These are phyloP conservation scores for Hanseniaspora uvarum DNA, from an alignment of 1,139 yeast species.

Conservation along the genomic window DNA sequence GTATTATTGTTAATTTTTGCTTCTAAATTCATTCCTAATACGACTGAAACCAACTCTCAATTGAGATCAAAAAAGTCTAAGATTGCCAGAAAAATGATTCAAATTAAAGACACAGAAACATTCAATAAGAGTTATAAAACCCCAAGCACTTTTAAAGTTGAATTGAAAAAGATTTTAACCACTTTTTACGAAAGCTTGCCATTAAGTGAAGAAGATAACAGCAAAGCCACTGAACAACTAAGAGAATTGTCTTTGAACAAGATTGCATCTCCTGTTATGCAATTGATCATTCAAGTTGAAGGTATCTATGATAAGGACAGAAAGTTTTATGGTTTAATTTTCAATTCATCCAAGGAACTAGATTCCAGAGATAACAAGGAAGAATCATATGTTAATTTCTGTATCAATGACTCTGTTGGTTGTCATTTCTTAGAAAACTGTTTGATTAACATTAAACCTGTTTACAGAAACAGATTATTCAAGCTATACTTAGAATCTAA, in stretches of 20 bases:
- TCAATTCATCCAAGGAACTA: slow-evolving; percentile 35
- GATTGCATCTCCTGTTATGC: slow-evolving; percentile 80
- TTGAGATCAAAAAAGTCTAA: slow-evolving; percentile 78
- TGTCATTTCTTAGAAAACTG: slow-evolving; percentile 77
- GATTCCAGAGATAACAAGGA: slow-evolving; percentile 46
- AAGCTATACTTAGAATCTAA: slow-evolving; percentile 63
- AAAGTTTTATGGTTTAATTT: slow-evolving; percentile 49
- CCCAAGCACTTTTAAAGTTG: slow-evolving; percentile 61
- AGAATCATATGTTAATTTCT: slow-evolving; percentile 71
- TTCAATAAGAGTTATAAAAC: slow-evolving; percentile 58
- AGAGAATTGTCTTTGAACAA: slow-evolving; percentile 71
- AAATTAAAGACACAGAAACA: slow-evolving; percentile 65
- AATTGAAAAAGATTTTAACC: slow-evolving; percentile 40
- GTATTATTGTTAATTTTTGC: slow-evolving; percentile 59
- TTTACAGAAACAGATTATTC: slow-evolving; percentile 61
- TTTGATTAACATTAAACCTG: slow-evolving; percentile 55
- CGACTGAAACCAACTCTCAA: slow-evolving; percentile 61
- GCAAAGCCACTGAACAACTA: slow-evolving; percentile 34
- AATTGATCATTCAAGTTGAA: slow-evolving; percentile 69
- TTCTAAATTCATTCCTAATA: slow-evolving; percentile 72
- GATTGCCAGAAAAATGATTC: slow-evolving; percentile 87
- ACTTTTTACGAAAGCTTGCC: slow-evolving; percentile 37
- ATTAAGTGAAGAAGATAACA: slow-evolving; percentile 28
- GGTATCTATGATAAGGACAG: slow-evolving; percentile 66
- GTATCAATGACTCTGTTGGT: slow-evolving; percentile 79